These are phyloP conservation scores for Colletotrichum karsti DNA, from an alignment of 2,329 filamentous ascomycete genomes.

Conservation along the genomic window DNA sequence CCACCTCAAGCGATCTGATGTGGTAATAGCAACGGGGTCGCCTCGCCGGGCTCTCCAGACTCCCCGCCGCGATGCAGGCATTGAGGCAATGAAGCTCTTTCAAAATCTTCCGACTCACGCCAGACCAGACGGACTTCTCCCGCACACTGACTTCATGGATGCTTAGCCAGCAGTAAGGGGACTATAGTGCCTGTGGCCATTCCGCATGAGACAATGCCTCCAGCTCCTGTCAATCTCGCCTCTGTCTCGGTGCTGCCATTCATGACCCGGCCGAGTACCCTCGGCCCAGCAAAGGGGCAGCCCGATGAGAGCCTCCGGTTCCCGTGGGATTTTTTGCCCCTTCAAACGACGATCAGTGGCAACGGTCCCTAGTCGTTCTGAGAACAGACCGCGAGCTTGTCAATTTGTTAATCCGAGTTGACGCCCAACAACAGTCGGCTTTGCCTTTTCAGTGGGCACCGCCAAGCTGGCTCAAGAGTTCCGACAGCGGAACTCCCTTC, in stretches of 20 bases:
- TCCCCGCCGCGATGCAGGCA: neutral
- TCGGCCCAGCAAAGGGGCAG: neutral
- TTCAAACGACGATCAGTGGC: slow-evolving; percentile 17
- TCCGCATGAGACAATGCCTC: too few relatives aligned
- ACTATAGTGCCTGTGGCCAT: too few relatives aligned
- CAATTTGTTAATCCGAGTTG: slow-evolving; percentile 14
- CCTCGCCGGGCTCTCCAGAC: neutral
- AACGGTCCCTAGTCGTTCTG: neutral
- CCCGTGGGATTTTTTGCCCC: neutral
- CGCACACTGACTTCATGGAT: neutral
- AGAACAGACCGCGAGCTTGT: slow-evolving; percentile 10
- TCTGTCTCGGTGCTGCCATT: neutral
- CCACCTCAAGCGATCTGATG: slow-evolving; percentile 2
- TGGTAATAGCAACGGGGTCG: slow-evolving; percentile 17
- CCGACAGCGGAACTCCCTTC: slow-evolving; percentile 19
- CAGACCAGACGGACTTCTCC: neutral
- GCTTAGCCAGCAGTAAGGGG: too few relatives aligned
- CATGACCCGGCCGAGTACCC: neutral
- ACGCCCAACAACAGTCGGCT: neutral
- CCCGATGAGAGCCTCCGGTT: neutral
- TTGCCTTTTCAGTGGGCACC: neutral
- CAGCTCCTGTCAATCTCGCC: neutral
- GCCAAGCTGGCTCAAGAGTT: slow-evolving; percentile 14
- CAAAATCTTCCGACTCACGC: neutral
- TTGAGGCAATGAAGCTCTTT: neutral